Percentiles rank a stretch among this genome's conserved stretches.
These are phyloP conservation scores for Petasospora fabianii DNA, from an alignment of 1,139 yeast species.

Conservation along the genomic window DNA sequence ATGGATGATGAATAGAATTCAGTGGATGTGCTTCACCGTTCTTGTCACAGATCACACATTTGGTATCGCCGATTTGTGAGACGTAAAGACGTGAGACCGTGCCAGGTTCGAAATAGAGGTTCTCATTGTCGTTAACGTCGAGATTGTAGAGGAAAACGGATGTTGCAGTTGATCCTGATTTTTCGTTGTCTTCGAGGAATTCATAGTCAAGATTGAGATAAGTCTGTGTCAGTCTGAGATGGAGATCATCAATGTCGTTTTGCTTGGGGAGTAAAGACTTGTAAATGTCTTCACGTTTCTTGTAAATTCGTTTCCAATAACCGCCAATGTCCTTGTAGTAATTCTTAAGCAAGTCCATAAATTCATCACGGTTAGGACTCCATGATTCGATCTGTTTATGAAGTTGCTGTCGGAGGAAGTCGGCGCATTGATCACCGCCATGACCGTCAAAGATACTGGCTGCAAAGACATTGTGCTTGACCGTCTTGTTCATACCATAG, in stretches of 20 bases:
- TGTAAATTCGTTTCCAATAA: conserved; percentile 81
- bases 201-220: conserved; percentile 58
- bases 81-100: conserved; percentile 70
- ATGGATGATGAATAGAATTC: conserved; percentile 83
- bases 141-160: conserved; percentile 61
- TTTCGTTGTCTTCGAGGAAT: conserved; percentile 29
- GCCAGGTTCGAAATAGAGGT: conserved; percentile 65
- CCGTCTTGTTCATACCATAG: conserved; percentile 25
- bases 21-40: conserved; percentile 76
- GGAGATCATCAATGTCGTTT: conserved; percentile 47
- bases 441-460: conserved; percentile 82
- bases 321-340: conserved; percentile 68
- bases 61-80: conserved; percentile 94
- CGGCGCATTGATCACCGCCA: conserved; percentile 78
- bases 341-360: conserved; percentile 42
- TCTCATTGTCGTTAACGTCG: conserved; percentile 34
- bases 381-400: conserved; percentile 53
- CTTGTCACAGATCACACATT: conserved; percentile 76
- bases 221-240: conserved; percentile 57
- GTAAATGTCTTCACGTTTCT: conserved; percentile 43
- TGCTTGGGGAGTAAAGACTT: conserved; percentile 39
- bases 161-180: conserved; percentile 84
- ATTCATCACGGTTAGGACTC: conserved; percentile 26
- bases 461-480: conserved; percentile 16
- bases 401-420: conserved; percentile 51